Percentiles rank a stretch among this genome's conserved stretches.
These are phyloP conservation scores for Gleditsia sinensis DNA, from an alignment of 306 rosid species.

Conservation along the genomic window DNA sequence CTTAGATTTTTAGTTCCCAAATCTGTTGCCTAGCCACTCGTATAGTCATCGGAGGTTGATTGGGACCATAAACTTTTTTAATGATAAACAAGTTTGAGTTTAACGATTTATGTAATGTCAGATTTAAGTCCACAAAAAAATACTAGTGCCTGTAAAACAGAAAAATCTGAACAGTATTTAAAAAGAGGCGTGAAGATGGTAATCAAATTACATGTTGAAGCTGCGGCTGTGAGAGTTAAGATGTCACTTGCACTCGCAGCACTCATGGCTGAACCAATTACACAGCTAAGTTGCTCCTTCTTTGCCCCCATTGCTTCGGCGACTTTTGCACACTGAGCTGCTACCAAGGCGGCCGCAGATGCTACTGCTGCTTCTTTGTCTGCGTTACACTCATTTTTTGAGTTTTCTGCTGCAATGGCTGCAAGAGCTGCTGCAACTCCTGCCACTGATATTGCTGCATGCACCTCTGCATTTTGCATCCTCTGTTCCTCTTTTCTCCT, in stretches of 20 bases:
- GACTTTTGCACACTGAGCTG: conserved; percentile 84
- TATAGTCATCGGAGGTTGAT: too few species aligned
- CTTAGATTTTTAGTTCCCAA: too few species aligned
- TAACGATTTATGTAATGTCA: too few species aligned
- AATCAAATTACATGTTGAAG: conserved; percentile 68
- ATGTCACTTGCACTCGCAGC: conserved; percentile 70
- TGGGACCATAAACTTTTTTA: too few species aligned
- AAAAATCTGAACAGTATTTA: background rate
- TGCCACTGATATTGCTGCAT: conserved; percentile 90
- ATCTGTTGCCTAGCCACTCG: too few species aligned
- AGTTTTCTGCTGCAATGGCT: conserved; percentile 71
- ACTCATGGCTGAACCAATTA: conserved; percentile 73
- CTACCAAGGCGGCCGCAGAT: conserved; percentile 89
- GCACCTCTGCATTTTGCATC: conserved; percentile 82
- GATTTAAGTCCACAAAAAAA: too few species aligned
- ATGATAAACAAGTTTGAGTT: too few species aligned
- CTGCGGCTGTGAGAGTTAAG: conserved; percentile 87
- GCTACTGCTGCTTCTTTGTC: conserved; percentile 80
- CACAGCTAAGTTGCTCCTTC: conserved; percentile 62
- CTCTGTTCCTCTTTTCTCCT: conserved; percentile 77
- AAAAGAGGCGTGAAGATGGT: background rate
- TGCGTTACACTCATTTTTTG: conserved; percentile 42
- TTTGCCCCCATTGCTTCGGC: conserved; percentile 97
- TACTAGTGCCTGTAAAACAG: too few species aligned
- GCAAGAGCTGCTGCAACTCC: conserved; percentile 98